Conservation (phyloP, 345 rosid species). For the Laguncularia racemosa region DNA sequence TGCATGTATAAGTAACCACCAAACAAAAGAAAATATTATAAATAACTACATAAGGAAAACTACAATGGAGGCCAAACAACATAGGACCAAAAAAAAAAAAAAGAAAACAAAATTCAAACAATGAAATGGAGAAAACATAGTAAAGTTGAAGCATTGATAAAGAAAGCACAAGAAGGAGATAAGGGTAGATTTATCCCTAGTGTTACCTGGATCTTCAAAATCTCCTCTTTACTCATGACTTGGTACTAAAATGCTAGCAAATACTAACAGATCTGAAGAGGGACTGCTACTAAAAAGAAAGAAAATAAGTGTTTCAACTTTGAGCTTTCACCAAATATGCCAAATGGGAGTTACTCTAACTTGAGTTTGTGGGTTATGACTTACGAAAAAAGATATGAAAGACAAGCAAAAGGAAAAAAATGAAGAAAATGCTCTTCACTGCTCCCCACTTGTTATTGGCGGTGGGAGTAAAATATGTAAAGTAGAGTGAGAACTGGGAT, state of each 20-base stretch:
- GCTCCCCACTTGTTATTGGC: neutral
- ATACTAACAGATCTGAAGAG: constrained; percentile 17
- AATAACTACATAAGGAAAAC: constrained; percentile 5
- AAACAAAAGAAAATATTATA: constrained; percentile 9
- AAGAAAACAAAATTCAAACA: neutral
- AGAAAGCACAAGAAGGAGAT: neutral
- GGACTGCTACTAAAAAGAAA: constrained; percentile 1
- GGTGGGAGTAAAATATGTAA: constrained; percentile 9
- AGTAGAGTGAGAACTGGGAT: constrained; percentile 12
- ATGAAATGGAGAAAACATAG: neutral
- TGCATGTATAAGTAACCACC: constrained; percentile 44
- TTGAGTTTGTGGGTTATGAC: neutral
- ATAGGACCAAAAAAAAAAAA: neutral
- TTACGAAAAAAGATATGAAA: neutral
- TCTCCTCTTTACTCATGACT: constrained; percentile 94
- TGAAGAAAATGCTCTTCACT: too few relatives aligned
- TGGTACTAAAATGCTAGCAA: constrained; percentile 4
- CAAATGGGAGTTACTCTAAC: neutral
- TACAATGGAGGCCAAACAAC: neutral
- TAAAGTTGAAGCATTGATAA: constrained; percentile 9
- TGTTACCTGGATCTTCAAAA: constrained; percentile 88
- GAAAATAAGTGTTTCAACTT: neutral
- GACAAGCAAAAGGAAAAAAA: too few relatives aligned
- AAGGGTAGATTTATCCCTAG: neutral
- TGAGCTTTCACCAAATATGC: neutral